Evolutionary conservation across 164 flowering plant species (phyloP).

Genomic region (Stephania japonica): DNA sequence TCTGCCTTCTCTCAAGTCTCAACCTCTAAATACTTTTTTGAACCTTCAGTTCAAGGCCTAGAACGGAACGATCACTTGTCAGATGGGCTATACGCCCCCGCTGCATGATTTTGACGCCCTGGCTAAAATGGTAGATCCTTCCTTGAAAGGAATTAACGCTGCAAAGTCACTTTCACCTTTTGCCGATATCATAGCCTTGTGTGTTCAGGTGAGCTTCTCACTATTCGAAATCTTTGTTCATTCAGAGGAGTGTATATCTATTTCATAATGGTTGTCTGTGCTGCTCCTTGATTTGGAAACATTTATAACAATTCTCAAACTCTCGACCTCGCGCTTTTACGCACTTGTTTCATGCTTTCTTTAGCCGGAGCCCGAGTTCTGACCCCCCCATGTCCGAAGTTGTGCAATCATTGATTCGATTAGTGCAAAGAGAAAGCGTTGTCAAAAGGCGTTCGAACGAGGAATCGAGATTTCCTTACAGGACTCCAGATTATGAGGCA

Average conservation of each 20-base stretch:
- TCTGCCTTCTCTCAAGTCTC: neutral
- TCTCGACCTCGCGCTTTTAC: neutral
- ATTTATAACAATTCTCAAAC: neutral
- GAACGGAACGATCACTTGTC: conserved; percentile 91
- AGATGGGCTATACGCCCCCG: conserved; percentile 99
- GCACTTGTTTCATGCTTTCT: conserved; percentile 10
- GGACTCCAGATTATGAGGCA: conserved; percentile 67
- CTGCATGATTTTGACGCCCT: conserved; percentile 95
- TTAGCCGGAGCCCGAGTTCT: conserved; percentile 92
- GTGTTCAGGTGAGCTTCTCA: conserved; percentile 69
- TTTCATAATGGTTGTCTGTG: neutral
- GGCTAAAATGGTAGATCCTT: conserved; percentile 93
- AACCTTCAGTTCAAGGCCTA: conserved; percentile 64
- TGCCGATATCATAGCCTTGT: conserved; percentile 89
- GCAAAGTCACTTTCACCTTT: conserved; percentile 94
- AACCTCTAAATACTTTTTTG: neutral
- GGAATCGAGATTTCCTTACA: conserved; percentile 63
- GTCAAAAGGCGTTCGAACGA: conserved; percentile 72
- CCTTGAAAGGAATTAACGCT: conserved; percentile 88
- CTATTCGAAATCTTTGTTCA: neutral
- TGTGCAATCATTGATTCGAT: conserved; percentile 80
- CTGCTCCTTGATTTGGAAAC: neutral
- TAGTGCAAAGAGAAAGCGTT: conserved; percentile 82
- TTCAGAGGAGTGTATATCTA: neutral
- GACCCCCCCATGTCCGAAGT: conserved; percentile 98